These are phyloP conservation scores for Firmiana major DNA, from an alignment of 345 rosid genomes.

Conservation along the genomic window DNA sequence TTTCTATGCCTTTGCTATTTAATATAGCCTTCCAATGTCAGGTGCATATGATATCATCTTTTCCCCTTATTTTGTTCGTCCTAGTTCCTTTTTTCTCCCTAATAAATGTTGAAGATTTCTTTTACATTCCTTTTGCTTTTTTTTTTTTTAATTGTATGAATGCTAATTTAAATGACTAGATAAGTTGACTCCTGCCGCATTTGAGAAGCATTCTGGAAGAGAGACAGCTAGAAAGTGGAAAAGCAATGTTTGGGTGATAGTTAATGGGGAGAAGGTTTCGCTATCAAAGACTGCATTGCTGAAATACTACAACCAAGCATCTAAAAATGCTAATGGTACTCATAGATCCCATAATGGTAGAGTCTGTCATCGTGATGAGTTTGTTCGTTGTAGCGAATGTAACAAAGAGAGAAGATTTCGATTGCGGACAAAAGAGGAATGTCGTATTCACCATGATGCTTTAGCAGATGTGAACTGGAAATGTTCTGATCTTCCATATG, in stretches of 20 bases:
- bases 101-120: not conserved
- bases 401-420: slow-evolving; percentile 87
- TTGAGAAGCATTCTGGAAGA: slow-evolving; percentile 99
- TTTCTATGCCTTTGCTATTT: slow-evolving; percentile 6
- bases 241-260: slow-evolving; percentile 95
- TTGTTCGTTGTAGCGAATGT: slow-evolving; percentile 69
- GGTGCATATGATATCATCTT: slow-evolving; percentile 18
- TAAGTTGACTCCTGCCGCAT: slow-evolving; percentile 93
- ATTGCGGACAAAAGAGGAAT: slow-evolving; percentile 69
- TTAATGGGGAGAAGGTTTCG: slow-evolving; percentile 87
- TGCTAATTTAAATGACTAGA: slow-evolving; percentile 43
- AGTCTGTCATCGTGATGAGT: slow-evolving; percentile 83
- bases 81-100: slow-evolving; percentile 1
- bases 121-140: slow-evolving; percentile 13
- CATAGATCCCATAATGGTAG: slow-evolving; percentile 63
- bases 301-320: slow-evolving; percentile 77
- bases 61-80: not conserved
- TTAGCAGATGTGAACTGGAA: slow-evolving; percentile 70
- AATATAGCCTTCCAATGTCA: slow-evolving; percentile 2
- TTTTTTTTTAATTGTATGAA: slow-evolving; percentile 21
- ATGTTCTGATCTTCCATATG: slow-evolving; percentile 68
- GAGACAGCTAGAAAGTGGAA: slow-evolving; percentile 99
- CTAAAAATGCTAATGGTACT: slow-evolving; percentile 58
- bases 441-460: slow-evolving; percentile 86
- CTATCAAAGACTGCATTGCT: slow-evolving; percentile 86